These are phyloP conservation scores for Beauveria caledonica DNA, from an alignment of 2,329 filamentous ascomycete species.

Conservation along the genomic window DNA sequence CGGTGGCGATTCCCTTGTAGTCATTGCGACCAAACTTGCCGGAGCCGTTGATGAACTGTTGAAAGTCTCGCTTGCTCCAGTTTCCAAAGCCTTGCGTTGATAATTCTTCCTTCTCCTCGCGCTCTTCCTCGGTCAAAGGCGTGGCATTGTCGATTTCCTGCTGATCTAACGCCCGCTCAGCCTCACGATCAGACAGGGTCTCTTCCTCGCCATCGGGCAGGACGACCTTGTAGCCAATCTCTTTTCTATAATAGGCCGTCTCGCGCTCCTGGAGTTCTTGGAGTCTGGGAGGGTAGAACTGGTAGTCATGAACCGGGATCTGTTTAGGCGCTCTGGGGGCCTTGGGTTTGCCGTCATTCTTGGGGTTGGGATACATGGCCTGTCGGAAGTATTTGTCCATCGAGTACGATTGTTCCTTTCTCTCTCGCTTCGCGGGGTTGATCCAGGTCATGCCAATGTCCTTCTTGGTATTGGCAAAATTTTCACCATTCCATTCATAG, in stretches of 20 bases:
- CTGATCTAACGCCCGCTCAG: constrained; percentile 80
- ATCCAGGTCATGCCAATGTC: constrained; percentile 94
- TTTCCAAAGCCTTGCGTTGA: constrained; percentile 80
- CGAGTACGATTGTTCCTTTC: constrained; percentile 95
- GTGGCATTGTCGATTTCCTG: constrained; percentile 88
- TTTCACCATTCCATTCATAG: constrained; percentile 98
- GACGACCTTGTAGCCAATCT: constrained; percentile 90
- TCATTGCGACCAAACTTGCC: constrained; percentile 85
- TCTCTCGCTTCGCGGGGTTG: constrained; percentile 94
- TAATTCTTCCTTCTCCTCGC: constrained; percentile 74
- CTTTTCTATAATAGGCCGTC: constrained; percentile 90
- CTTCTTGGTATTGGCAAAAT: constrained; percentile 86
- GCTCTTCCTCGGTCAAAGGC: constrained; percentile 81
- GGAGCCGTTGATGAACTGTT: constrained; percentile 94
- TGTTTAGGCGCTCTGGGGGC: constrained; percentile 94
- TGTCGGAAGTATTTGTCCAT: constrained; percentile 99
- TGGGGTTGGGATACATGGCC: constrained; percentile 71
- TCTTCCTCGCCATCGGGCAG: constrained; percentile 83
- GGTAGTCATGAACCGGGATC: constrained; percentile 85
- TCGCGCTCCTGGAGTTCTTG: constrained; percentile 91
- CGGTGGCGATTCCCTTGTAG: constrained; percentile 75
- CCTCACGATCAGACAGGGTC: constrained; percentile 76
- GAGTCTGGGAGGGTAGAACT: constrained; percentile 84
- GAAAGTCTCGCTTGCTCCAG: constrained; percentile 97
- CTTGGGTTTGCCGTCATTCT: constrained; percentile 84